Percentiles rank a stretch among this genome's conserved stretches.
phyloP scores from a whole-genome alignment of 2,329 filamentous ascomycete genomes.

The Phoma herbarum region DNA sequence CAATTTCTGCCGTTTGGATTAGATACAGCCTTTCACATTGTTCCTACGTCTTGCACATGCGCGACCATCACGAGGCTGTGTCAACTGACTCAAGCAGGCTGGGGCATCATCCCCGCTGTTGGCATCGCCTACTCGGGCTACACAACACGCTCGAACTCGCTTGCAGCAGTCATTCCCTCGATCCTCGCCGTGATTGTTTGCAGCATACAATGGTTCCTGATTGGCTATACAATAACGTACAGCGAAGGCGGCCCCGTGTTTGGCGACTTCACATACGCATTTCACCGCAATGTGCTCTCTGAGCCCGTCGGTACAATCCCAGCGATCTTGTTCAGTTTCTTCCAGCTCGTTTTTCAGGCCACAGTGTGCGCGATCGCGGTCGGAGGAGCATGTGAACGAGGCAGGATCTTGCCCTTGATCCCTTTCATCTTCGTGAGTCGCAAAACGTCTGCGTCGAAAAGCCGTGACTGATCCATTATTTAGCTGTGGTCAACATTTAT shows the following conservation, averaged over 20 bases:
- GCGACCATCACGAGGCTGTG: not conserved
- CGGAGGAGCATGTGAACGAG: conserved; percentile 60
- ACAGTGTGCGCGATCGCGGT: conserved; percentile 62
- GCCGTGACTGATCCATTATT: not conserved
- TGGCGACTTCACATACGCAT: conserved; percentile 57
- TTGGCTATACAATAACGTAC: conserved; percentile 61
- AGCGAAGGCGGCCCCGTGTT: conserved; percentile 57
- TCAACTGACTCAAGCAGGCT: conserved; percentile 41
- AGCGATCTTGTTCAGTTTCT: conserved; percentile 61
- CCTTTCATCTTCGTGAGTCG: conserved; percentile 57
- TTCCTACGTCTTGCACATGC: not conserved
- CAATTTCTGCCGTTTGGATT: not conserved
- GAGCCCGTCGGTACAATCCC: conserved; percentile 61
- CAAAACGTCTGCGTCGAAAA: not conserved
- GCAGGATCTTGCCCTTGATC: conserved; percentile 57
- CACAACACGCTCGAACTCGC: conserved; percentile 58
- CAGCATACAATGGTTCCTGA: conserved; percentile 61
- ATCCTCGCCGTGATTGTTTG: conserved; percentile 59
- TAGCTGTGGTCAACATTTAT: conserved; percentile 61
- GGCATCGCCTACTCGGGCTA: conserved; percentile 62
- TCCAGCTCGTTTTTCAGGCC: conserved; percentile 61
- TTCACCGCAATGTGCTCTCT: conserved; percentile 57
- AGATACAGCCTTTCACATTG: not conserved
- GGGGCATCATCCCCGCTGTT: conserved; percentile 62
- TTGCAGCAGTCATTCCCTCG: conserved; percentile 60